phyloP scores from a whole-genome alignment of 2,329 filamentous ascomycete genomes.

The Aspergillus pseudoglaucus region DNA sequence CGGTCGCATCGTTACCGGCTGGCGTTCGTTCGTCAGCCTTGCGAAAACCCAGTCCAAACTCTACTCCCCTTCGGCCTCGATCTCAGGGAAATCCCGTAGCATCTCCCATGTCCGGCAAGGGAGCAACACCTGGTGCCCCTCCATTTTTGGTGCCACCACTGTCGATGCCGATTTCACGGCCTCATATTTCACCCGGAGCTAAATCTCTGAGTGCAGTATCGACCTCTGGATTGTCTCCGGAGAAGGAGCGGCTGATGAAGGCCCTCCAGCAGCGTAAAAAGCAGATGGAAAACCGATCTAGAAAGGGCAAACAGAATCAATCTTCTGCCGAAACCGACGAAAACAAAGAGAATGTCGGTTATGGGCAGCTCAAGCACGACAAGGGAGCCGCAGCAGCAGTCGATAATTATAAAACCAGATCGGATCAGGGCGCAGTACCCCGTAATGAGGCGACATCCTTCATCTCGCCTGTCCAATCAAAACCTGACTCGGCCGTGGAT shows the following conservation, averaged over 20 bases:
- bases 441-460: slow-evolving; percentile 2
- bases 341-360: slow-evolving; percentile 25
- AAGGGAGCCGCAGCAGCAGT: slow-evolving; percentile 1
- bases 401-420: neutral
- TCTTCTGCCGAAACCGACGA: slow-evolving; percentile 9
- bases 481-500: slow-evolving; percentile 19
- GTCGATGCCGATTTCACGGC: slow-evolving; percentile 27
- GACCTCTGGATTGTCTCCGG: slow-evolving; percentile 64
- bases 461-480: slow-evolving; percentile 9
- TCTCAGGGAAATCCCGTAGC: slow-evolving; percentile 36
- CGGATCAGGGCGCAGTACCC: neutral
- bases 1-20: slow-evolving; percentile 71
- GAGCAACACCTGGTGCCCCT: slow-evolving; percentile 31
- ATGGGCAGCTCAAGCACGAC: slow-evolving; percentile 9
- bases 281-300: slow-evolving; percentile 50
- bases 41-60: slow-evolving; percentile 43
- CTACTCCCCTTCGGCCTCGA: slow-evolving; percentile 32
- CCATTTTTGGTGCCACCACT: slow-evolving; percentile 33
- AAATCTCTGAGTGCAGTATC: slow-evolving; percentile 41
- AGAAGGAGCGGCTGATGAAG: slow-evolving; percentile 90
- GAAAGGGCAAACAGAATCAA: slow-evolving; percentile 23
- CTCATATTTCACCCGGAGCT: slow-evolving; percentile 32
- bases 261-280: slow-evolving; percentile 85
- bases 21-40: slow-evolving; percentile 62
- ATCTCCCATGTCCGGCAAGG: slow-evolving; percentile 19